Evolutionary conservation across 345 rosid genomes (phyloP).

Genomic region (Ceriops decandra): DNA sequence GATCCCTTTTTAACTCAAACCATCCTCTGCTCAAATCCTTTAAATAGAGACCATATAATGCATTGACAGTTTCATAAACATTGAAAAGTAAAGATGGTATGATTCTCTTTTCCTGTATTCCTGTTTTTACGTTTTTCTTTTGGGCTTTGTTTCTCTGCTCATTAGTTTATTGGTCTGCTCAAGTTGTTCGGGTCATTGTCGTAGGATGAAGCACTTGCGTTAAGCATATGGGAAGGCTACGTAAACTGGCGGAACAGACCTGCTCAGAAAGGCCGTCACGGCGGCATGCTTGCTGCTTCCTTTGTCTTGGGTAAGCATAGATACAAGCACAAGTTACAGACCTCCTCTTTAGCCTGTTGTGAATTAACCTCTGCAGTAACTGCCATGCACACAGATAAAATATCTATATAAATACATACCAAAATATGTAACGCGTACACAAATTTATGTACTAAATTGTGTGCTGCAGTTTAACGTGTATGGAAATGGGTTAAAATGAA

Average conservation of each 20-base stretch:
- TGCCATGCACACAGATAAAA: no score
- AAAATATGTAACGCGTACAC: not conserved
- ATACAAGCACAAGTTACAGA: not conserved
- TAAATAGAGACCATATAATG: no score
- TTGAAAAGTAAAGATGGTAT: conserved; percentile 31
- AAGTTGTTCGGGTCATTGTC: conserved; percentile 4
- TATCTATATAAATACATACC: no score
- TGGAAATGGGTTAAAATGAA: not conserved
- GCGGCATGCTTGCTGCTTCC: conserved; percentile 78
- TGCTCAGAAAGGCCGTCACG: conserved; percentile 57
- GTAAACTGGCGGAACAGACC: conserved; percentile 68
- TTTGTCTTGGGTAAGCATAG: conserved; percentile 59
- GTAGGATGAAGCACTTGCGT: conserved; percentile 47
- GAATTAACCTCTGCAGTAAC: no score
- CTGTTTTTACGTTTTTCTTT: not conserved
- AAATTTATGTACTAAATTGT: not conserved
- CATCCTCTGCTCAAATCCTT: not conserved
- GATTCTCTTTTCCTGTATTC: conserved; percentile 7
- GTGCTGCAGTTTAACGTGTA: not conserved
- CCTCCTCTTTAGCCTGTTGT: no score
- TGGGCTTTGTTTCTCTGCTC: not conserved
- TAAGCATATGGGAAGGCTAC: conserved; percentile 52
- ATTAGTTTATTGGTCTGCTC: not conserved
- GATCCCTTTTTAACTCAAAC: conserved; percentile 11
- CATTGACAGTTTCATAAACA: not conserved